phyloP scores from a whole-genome alignment of 306 rosid genomes.

The Vicia sativa region DNA sequence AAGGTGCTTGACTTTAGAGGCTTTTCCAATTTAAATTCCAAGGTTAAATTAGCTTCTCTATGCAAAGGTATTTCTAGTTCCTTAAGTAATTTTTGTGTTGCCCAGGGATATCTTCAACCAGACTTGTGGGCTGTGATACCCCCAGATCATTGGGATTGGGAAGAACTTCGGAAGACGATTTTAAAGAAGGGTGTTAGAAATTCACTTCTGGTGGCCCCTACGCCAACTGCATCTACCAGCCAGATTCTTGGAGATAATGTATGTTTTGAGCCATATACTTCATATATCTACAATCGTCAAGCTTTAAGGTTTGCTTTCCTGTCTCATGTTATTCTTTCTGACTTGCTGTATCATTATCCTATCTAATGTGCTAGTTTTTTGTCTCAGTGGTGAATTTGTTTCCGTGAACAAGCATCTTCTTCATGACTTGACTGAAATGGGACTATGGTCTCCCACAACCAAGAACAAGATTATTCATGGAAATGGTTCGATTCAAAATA shows the following conservation, averaged over 20 bases:
- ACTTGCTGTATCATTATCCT: neutral
- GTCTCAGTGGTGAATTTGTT: slow-evolving; percentile 83
- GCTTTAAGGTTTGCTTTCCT: slow-evolving; percentile 61
- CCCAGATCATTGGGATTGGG: slow-evolving; percentile 83
- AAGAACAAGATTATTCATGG: slow-evolving; percentile 74
- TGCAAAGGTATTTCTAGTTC: neutral
- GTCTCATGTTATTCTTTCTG: neutral
- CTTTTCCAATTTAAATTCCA: too few species aligned
- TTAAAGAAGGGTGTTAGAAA: slow-evolving; percentile 66
- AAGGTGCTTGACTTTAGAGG: slow-evolving; percentile 49
- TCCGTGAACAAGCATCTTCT: slow-evolving; percentile 91
- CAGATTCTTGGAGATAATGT: slow-evolving; percentile 92
- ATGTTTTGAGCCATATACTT: slow-evolving; percentile 94
- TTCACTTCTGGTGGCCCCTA: slow-evolving; percentile 89
- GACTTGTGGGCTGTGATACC: slow-evolving; percentile 88
- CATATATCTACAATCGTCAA: slow-evolving; percentile 82
- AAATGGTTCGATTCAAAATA: slow-evolving; percentile 73
- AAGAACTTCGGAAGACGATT: slow-evolving; percentile 54
- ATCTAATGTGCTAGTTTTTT: slow-evolving; percentile 28
- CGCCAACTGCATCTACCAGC: slow-evolving; percentile 93
- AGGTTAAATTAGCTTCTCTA: too few species aligned
- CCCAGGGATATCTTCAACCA: slow-evolving; percentile 82
- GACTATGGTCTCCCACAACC: slow-evolving; percentile 73
- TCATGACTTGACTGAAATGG: slow-evolving; percentile 88
- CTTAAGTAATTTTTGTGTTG: slow-evolving; percentile 25